Evolutionary conservation across 2,329 filamentous ascomycete species (phyloP), one percentile per base, ranked within the genome.

Genomic region (Diatrype stigma): DNA sequence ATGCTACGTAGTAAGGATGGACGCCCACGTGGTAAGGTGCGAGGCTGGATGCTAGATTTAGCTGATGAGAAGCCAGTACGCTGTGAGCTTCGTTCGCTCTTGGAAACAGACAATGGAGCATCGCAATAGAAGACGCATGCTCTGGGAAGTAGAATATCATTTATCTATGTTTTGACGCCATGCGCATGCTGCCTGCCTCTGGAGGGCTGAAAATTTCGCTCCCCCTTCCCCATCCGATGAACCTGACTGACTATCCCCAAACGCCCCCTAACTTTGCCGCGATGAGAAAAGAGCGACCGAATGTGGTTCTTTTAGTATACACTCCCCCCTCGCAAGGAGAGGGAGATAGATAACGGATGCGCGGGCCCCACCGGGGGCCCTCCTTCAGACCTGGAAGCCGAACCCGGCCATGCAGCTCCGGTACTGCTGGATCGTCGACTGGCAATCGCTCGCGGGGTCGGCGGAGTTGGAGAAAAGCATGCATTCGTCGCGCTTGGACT

Each of bases 381-480:
- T 19, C 30, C 21, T 12, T 32, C 70, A 83, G 47, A 84, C 73
- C 70, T 90, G 87, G 77, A 96, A 99, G 16, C 94, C 94, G 65
- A 88, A 97, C 11, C 90, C 88, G 51, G 85, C 84, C 94, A 99
- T 97, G 72, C 94, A 99, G 60, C 74, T 84, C 74, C 85, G 86
- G 76, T 99, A 99, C 67, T 89, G 85, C 26, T 90, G 83, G 57
- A 99, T 88, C 56, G 90, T 80, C 47, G 85, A 81, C 70, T 85
- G 81, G 79, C 94, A 99, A 64, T 95, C 91, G 65, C 83, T 80
- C 63, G 89, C 82, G 37, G 94, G 90, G 67, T 96, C 87, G 65
- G 86, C 80, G 54, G 89, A 80, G 56, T 83, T 91, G 50, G 90
- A 96, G 77, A 97, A 96, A 51, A 99, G 88, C 93, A 99, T 97